Conservation (phyloP, 2,329 filamentous ascomycete species). For the Pseudonectria foliicola region DNA sequence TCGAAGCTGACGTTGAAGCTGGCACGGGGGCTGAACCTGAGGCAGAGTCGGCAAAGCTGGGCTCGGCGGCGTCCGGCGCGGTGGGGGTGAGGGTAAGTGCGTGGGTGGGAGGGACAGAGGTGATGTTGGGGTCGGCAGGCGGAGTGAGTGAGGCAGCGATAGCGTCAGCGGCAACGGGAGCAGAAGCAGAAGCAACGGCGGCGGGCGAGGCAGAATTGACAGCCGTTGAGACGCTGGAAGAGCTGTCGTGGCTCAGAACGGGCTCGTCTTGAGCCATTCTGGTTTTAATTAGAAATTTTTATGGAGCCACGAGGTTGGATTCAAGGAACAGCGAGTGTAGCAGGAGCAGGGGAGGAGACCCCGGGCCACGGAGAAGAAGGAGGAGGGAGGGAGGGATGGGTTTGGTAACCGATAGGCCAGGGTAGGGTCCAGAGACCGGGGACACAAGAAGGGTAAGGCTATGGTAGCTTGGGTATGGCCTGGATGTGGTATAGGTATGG, state of each 20-base stretch:
- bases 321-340: constrained; percentile 24
- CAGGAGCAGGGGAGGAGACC: constrained; percentile 23
- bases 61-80: not conserved
- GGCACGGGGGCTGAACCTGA: constrained; percentile 1
- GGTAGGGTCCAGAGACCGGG: not conserved
- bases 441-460: too few relatives aligned
- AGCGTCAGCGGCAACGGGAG: constrained; percentile 12
- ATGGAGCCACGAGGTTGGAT: constrained; percentile 29
- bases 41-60: not conserved
- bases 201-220: constrained; percentile 18
- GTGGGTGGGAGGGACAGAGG: constrained; percentile 12
- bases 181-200: constrained; percentile 14
- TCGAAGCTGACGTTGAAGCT: constrained; percentile 6
- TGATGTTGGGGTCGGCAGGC: constrained; percentile 9
- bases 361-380: constrained; percentile 21
- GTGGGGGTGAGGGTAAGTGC: constrained; percentile 8
- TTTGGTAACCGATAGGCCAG: not conserved
- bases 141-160: constrained; percentile 12
- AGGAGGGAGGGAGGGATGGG: constrained; percentile 21
- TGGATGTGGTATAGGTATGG: too few relatives aligned
- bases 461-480: too few relatives aligned
- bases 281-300: constrained; percentile 31
- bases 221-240: constrained; percentile 20
- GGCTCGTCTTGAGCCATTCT: constrained; percentile 27
- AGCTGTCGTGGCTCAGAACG: constrained; percentile 24